These are phyloP conservation scores for Sugiyamaella americana DNA, from an alignment of 805 yeast species.

Conservation along the genomic window DNA sequence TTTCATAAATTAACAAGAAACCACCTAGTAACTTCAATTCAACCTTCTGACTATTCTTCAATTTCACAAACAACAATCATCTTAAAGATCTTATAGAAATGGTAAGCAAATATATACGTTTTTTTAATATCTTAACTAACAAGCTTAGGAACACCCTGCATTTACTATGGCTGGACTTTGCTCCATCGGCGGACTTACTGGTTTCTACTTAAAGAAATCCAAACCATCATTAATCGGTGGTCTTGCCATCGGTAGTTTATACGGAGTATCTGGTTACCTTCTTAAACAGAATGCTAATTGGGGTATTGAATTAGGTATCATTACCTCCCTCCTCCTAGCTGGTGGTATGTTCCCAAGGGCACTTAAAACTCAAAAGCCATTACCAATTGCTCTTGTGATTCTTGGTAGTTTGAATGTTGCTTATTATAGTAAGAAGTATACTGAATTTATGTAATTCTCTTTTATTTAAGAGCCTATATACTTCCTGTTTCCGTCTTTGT, in stretches of 20 bases:
- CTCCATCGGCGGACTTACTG: conserved; percentile 65
- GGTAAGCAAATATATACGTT: too few relatives aligned
- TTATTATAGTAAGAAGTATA: conserved; percentile 71
- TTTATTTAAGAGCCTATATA: too few relatives aligned
- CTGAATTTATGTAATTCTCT: conserved; percentile 55
- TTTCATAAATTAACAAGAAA: too few relatives aligned
- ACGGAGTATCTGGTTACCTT: conserved; percentile 50
- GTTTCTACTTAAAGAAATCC: conserved; percentile 62
- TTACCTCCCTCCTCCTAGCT: conserved; percentile 58
- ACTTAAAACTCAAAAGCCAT: conserved; percentile 57
- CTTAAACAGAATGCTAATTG: conserved; percentile 64
- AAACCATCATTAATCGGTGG: conserved; percentile 81
- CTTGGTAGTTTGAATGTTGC: conserved; percentile 59
- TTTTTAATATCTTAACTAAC: too few relatives aligned
- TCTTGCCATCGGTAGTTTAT: conserved; percentile 33
- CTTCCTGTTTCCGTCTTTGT: too few relatives aligned
- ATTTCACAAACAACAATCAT: too few relatives aligned
- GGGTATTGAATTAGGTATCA: conserved; percentile 77
- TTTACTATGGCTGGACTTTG: conserved; percentile 64
- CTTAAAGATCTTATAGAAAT: too few relatives aligned
- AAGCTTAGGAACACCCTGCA: conserved; percentile 75
- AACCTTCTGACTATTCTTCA: too few relatives aligned
- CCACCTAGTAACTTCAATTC: too few relatives aligned
- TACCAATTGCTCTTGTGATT: conserved; percentile 60
- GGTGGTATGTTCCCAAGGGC: conserved; percentile 73